Percentiles rank a stretch among this genome's conserved stretches.
Conservation (phyloP, 2,329 filamentous ascomycete species). For the Ceratocystis eucalypticola region DNA sequence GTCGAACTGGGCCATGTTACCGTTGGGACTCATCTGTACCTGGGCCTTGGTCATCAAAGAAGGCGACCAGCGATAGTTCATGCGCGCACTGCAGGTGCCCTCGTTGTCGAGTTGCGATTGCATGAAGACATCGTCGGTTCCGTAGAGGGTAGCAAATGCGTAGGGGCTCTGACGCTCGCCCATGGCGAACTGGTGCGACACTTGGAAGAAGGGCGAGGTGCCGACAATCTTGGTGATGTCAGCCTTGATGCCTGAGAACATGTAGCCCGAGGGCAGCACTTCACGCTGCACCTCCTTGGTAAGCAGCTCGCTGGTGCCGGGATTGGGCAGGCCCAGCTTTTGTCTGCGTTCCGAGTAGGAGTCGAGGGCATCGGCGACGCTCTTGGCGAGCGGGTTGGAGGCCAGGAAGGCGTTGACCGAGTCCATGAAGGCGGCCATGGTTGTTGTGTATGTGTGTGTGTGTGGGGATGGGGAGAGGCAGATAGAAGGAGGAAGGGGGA, state of each 20-base stretch:
- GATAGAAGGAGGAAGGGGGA: no score
- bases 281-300: slow-evolving; percentile 88
- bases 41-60: slow-evolving; percentile 75
- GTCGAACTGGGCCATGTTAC: slow-evolving; percentile 42
- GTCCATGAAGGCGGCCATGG: slow-evolving; percentile 41
- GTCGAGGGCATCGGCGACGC: slow-evolving; percentile 63
- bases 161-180: slow-evolving; percentile 89
- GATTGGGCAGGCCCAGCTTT: slow-evolving; percentile 79
- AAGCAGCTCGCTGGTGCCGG: slow-evolving; percentile 81
- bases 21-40: slow-evolving; percentile 73
- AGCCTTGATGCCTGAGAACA: slow-evolving; percentile 90
- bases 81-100: slow-evolving; percentile 69
- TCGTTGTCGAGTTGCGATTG: slow-evolving; percentile 95
- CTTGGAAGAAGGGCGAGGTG: slow-evolving; percentile 85
- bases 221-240: slow-evolving; percentile 96
- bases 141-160: slow-evolving; percentile 86
- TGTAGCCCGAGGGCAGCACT: slow-evolving; percentile 90
- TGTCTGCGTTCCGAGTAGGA: slow-evolving; percentile 76
- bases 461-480: not conserved
- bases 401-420: slow-evolving; percentile 49
- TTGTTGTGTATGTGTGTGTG: slow-evolving; percentile 19
- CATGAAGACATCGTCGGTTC: slow-evolving; percentile 87
- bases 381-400: slow-evolving; percentile 57
- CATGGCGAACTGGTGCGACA: slow-evolving; percentile 93
- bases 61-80: slow-evolving; percentile 82